Evolutionary conservation across 169 alveolate genomes (phyloP).

Genomic region (Plasmodium chabaudi): DNA sequence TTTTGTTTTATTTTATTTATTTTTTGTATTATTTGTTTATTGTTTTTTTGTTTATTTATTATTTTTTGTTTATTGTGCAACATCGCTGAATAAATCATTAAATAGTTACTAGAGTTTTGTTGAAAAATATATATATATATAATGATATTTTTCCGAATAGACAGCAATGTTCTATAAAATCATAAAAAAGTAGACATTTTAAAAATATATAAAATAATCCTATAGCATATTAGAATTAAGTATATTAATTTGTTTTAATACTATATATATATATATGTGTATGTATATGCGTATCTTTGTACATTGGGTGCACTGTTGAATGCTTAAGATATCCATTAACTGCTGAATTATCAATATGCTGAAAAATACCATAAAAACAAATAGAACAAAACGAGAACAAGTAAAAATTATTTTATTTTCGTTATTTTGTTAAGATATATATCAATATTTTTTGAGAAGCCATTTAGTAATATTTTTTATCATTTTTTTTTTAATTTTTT

Average conservation of each 20-base stretch:
- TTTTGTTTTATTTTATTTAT: slow-evolving; percentile 15
- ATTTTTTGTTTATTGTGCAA: slow-evolving; percentile 3
- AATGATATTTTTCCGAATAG: not conserved
- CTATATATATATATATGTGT: slow-evolving; percentile 4
- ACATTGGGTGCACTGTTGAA: slow-evolving; percentile 3
- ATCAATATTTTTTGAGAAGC: slow-evolving; percentile 5
- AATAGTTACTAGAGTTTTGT: not conserved
- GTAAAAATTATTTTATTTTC: slow-evolving; percentile 28
- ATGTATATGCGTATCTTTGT: slow-evolving; percentile 7
- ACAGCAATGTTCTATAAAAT: slow-evolving; percentile 27
- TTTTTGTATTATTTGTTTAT: not conserved
- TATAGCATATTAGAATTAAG: slow-evolving; percentile 4
- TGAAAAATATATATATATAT: slow-evolving; percentile 4
- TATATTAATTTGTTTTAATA: slow-evolving; percentile 10
- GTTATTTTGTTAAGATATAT: not conserved
- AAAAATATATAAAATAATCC: not conserved
- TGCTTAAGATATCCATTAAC: slow-evolving; percentile 23
- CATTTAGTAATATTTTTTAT: not conserved
- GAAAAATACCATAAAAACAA: slow-evolving; percentile 64
- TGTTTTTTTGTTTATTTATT: not conserved
- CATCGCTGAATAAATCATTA: slow-evolving; percentile 11
- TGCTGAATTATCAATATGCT: slow-evolving; percentile 71
- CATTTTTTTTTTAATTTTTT: slow-evolving; percentile 17
- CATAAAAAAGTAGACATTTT: slow-evolving; percentile 20
- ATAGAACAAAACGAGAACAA: slow-evolving; percentile 75